Evolutionary conservation across 352 stramenopile species (phyloP).

Genomic region (Pythium dissimile): DNA sequence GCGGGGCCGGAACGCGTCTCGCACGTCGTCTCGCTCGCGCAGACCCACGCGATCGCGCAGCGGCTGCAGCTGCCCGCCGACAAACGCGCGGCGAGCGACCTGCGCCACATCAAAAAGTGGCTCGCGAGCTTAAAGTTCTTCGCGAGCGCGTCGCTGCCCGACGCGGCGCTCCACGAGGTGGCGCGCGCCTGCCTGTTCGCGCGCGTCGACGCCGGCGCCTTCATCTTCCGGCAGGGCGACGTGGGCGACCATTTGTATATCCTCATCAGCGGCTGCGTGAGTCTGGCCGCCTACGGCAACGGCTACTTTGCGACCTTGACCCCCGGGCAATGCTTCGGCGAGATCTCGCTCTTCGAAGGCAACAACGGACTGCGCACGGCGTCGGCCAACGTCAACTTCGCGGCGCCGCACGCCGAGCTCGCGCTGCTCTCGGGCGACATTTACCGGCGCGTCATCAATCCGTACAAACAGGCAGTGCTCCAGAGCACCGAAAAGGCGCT

Average conservation of each 20-base stretch:
- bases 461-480: slow-evolving; percentile 69
- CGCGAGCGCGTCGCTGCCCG: slow-evolving; percentile 45
- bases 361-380: slow-evolving; percentile 43
- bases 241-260: slow-evolving; percentile 71
- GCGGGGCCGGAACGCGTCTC: slow-evolving; percentile 34
- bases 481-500: slow-evolving; percentile 49
- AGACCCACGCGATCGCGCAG: slow-evolving; percentile 28
- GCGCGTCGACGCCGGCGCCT: slow-evolving; percentile 40
- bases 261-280: slow-evolving; percentile 58
- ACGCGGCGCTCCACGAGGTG: slow-evolving; percentile 48
- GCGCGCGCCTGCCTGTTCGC: slow-evolving; percentile 44
- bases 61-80: slow-evolving; percentile 37
- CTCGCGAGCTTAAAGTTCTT: slow-evolving; percentile 67
- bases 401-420: slow-evolving; percentile 40
- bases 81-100: slow-evolving; percentile 32
- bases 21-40: slow-evolving; percentile 33
- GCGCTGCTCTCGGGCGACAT: slow-evolving; percentile 55
- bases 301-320: slow-evolving; percentile 70
- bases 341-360: slow-evolving; percentile 65
- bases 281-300: slow-evolving; percentile 59
- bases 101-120: slow-evolving; percentile 67
- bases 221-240: slow-evolving; percentile 72
- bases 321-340: slow-evolving; percentile 60
- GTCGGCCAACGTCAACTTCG: slow-evolving; percentile 64
- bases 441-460: slow-evolving; percentile 63